Percentiles rank a stretch among this genome's conserved stretches.
Evolutionary conservation across 495 filamentous ascomycete genomes (phyloP).

Genomic region (Penicillium subrubescens): DNA sequence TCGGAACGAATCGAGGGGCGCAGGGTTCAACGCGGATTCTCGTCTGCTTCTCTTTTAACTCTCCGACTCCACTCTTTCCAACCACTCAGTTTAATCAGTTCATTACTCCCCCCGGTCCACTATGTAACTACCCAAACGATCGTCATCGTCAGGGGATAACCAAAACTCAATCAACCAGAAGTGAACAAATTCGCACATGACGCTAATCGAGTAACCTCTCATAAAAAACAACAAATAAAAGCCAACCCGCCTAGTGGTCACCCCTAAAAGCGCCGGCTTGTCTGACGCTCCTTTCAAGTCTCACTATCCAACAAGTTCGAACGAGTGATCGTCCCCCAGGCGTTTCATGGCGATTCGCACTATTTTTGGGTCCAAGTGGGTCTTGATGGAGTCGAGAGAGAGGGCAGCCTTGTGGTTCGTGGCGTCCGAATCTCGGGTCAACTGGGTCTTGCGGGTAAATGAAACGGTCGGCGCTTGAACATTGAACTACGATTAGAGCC

Average conservation of each 20-base stretch:
- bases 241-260: neutral
- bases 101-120: neutral
- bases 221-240: neutral
- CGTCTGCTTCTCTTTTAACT: neutral
- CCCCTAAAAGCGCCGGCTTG: neutral
- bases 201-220: neutral
- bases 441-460: neutral
- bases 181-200: neutral
- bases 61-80: neutral
- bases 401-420: conserved; percentile 2
- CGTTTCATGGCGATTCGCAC: neutral
- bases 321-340: neutral
- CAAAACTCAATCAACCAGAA: neutral
- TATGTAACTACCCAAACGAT: too few relatives aligned
- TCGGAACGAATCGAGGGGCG: neutral
- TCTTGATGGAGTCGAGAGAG: neutral
- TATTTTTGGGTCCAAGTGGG: conserved; percentile 11
- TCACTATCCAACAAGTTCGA: conserved; percentile 12
- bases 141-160: conserved; percentile 2
- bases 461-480: neutral
- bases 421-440: neutral
- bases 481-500: too few relatives aligned
- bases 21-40: neutral
- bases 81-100: neutral
- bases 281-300: conserved; percentile 3